phyloP scores from a whole-genome alignment of 345 rosid genomes.

The Salix viminalis region DNA sequence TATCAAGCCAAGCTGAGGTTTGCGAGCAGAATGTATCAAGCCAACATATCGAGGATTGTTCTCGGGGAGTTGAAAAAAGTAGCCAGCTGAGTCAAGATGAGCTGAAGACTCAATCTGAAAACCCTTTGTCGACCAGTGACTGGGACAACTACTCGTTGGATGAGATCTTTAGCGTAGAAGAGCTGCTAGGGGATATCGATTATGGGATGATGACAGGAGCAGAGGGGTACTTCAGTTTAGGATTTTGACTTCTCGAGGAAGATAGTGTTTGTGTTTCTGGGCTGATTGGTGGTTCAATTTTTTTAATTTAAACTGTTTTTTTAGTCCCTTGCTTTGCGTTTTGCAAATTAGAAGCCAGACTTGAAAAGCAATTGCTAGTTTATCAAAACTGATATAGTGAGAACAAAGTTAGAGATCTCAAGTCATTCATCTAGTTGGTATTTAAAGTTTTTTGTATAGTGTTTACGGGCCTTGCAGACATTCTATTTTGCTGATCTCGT shows the following conservation, averaged over 20 bases:
- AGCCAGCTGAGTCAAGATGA: conserved; percentile 1
- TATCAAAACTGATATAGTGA: neutral
- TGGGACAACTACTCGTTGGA: conserved; percentile 26
- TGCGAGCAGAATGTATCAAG: neutral
- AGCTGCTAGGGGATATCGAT: conserved; percentile 37
- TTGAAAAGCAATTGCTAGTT: neutral
- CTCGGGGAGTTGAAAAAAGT: neutral
- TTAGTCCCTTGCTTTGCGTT: neutral
- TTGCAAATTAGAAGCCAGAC: neutral
- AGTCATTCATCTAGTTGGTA: neutral
- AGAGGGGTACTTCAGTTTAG: conserved; percentile 7
- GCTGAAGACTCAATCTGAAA: conserved; percentile 6
- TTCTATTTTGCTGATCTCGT: neutral
- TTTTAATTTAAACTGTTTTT: neutral
- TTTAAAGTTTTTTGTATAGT: neutral
- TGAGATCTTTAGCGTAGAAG: conserved; percentile 58
- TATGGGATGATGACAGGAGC: neutral
- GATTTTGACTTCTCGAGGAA: neutral
- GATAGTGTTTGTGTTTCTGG: neutral
- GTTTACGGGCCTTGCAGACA: neutral
- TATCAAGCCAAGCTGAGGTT: neutral
- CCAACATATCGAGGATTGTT: neutral
- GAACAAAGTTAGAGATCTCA: neutral
- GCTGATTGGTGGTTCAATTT: neutral
- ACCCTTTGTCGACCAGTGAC: neutral